Percentiles rank a stretch among this genome's conserved stretches.
phyloP scores from a whole-genome alignment of 805 yeast genomes.

The Blastobotrys americana region DNA sequence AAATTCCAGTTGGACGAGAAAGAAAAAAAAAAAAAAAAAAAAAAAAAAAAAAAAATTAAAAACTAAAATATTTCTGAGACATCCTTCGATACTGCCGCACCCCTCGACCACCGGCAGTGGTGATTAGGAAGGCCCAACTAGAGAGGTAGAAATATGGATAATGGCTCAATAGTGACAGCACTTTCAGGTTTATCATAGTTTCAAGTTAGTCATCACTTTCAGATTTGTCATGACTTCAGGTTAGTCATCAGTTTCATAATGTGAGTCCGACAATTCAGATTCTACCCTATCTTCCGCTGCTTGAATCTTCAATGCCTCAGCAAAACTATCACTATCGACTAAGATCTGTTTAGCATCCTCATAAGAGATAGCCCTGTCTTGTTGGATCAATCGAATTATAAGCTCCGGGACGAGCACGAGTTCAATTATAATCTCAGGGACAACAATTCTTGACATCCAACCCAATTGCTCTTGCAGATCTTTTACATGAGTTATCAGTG shows the following conservation, averaged over 20 bases:
- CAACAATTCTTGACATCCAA: slow-evolving; percentile 1
- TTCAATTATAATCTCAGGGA: background rate
- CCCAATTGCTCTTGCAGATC: background rate
- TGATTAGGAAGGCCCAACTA: no score
- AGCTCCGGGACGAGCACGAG: slow-evolving; percentile 1
- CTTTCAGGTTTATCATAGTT: background rate
- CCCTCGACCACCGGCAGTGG: no score
- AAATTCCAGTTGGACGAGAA: no score
- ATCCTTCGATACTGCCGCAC: no score
- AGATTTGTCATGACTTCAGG: background rate
- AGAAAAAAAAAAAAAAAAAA: no score
- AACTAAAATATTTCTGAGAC: no score
- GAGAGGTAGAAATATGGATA: no score
- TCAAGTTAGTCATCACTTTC: slow-evolving; percentile 1
- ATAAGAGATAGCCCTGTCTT: background rate
- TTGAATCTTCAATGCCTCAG: background rate
- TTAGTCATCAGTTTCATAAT: no score
- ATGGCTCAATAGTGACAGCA: no score
- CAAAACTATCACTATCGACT: background rate
- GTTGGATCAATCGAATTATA: background rate
- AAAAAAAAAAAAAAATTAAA: no score
- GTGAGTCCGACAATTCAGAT: no score
- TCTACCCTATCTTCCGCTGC: no score
- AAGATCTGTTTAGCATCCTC: background rate
- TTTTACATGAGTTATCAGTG: background rate